These are phyloP conservation scores for Neckera pumila DNA, from an alignment of 225 moss, liverwort and hornwort species.

Conservation along the genomic window DNA sequence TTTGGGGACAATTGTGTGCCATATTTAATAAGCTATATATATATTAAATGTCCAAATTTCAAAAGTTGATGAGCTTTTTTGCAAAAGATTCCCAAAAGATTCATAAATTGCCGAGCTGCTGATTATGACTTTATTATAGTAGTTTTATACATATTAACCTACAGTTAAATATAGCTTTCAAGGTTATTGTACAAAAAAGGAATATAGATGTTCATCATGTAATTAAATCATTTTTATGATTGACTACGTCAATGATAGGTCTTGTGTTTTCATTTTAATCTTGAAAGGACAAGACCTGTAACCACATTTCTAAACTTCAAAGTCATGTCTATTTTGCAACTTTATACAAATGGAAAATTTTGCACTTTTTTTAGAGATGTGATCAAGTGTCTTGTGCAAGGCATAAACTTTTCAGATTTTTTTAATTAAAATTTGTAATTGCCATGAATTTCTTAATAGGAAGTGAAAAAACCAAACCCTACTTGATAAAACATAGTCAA, in stretches of 20 bases:
- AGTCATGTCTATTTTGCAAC: not conserved
- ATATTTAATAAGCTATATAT: no score
- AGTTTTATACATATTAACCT: not conserved
- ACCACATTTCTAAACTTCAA: not conserved
- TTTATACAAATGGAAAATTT: not conserved
- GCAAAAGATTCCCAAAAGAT: no score
- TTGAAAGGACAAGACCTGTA: not conserved
- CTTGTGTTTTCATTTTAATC: not conserved
- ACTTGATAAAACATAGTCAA: no score
- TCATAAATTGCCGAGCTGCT: no score
- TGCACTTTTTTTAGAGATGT: not conserved
- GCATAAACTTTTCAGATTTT: not conserved
- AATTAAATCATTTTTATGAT: not conserved
- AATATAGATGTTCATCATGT: fast-evolving
- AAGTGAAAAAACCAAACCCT: not conserved
- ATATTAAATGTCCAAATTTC: no score
- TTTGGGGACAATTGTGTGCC: no score
- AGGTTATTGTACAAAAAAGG: not conserved
- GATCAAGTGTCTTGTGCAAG: not conserved
- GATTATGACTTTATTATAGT: not conserved
- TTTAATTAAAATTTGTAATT: not conserved
- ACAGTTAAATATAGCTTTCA: not conserved
- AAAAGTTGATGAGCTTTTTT: no score
- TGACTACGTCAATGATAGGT: fast-evolving
- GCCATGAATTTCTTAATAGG: not conserved